Base-by-base conservation (phyloP, 1,284 basidiomycete species). In the Peniophora sp. region DNA sequence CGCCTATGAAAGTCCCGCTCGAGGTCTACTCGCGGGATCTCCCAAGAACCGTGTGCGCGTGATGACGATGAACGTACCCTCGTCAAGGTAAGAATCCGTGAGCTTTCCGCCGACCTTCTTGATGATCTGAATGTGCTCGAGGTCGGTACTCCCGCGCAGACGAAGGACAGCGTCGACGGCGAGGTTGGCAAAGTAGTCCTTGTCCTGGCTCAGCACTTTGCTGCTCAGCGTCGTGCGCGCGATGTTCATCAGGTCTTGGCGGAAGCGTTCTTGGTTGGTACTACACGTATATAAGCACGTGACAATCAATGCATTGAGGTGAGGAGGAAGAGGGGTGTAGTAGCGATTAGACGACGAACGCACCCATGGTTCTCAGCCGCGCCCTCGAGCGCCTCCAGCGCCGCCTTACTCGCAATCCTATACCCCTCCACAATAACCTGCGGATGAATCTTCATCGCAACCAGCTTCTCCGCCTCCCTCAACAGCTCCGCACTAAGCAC, bases 341-440 rank as follows among this genome's bases (percentile, higher is more conserved):
- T n/a, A n/a, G n/a, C n/a, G n/a, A n/a, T n/a, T n/a, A n/a, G n/a
- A n/a, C n/a, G n/a, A n/a, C n/a, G n/a, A 58, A 75, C 85, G 58
- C 61, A 91, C 90, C 79, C 81, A 69, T 99, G 75, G 71, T 99
- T 92, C 42, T 83, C 74, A 0, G 97, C 92, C 45, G 86, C 76
- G 24, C 68, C 76, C 64, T 95, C 88, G 56, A 99, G 72, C 6
- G 95, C 93, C 52, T 80, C 77, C 62, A 99, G 71, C 2, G 95
- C 94, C 0, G 91, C 90, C 51, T 73, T 73, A 63, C 88, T 92
- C 23, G 96, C 97, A 62, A 99, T 92, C 55, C 96, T 81, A 73
- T 88, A 99, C 1, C 97, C 97, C 65, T 99, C 95, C n/a, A 98
- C 83, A 57, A 99, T 95, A n/a, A 95, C 97, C 70, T 99, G 97